These are phyloP conservation scores for Colletotrichum zoysiae DNA, from an alignment of 2,329 filamentous ascomycete genomes.

Conservation along the genomic window DNA sequence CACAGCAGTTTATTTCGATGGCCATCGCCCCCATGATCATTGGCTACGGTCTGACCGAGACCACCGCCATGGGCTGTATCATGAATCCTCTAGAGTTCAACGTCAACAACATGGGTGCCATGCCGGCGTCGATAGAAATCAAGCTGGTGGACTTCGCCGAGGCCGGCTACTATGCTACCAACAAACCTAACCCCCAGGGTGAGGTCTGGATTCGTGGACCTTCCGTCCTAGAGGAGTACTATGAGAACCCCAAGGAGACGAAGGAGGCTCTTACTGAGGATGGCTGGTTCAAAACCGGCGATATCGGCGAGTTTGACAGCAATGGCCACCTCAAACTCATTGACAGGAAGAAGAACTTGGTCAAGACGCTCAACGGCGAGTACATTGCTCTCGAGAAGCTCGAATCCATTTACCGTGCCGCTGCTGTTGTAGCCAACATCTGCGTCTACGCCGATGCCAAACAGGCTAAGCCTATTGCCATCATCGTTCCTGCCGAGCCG, in stretches of 20 bases:
- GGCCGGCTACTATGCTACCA: constrained; percentile 82
- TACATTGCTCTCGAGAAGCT: constrained; percentile 86
- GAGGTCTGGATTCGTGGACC: constrained; percentile 90
- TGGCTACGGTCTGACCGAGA: constrained; percentile 91
- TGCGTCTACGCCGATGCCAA: constrained; percentile 66
- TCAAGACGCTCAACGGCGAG: constrained; percentile 85
- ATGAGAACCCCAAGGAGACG: constrained; percentile 83
- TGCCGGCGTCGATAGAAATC: constrained; percentile 80
- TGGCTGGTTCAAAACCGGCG: constrained; percentile 90
- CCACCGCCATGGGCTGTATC: constrained; percentile 79
- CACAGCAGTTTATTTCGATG: constrained; percentile 88
- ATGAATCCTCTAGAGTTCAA: constrained; percentile 87
- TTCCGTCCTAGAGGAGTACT: constrained; percentile 79
- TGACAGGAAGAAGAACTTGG: constrained; percentile 90
- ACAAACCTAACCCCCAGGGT: constrained; percentile 82
- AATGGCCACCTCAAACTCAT: constrained; percentile 81
- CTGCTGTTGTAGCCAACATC: constrained; percentile 65
- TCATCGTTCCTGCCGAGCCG: constrained; percentile 68
- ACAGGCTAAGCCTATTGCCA: constrained; percentile 66
- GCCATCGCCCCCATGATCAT: constrained; percentile 90
- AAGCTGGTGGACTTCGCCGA: constrained; percentile 90
- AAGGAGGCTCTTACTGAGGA: constrained; percentile 75
- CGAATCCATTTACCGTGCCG: constrained; percentile 66
- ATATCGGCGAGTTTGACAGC: constrained; percentile 82
- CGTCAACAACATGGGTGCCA: constrained; percentile 75